Percentiles rank a stretch among this genome's conserved stretches.
These are phyloP conservation scores for Coemansia umbellata DNA, from an alignment of 192 early-diverging fungal species.

Conservation along the genomic window DNA sequence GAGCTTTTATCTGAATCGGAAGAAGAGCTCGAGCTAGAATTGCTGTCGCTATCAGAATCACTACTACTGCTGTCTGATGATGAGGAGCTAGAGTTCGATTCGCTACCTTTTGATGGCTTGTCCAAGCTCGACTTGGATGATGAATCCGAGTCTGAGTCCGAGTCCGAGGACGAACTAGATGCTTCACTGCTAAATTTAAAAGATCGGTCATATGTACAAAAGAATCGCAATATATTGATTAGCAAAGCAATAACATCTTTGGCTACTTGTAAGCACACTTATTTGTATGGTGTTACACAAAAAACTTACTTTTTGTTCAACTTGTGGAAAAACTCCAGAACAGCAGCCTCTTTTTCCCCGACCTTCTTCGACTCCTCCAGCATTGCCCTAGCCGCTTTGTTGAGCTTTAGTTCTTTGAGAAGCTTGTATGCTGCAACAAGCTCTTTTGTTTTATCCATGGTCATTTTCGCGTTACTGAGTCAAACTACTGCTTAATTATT, in stretches of 20 bases:
- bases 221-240: no score
- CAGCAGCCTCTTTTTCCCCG: constrained; percentile 2
- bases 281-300: background rate
- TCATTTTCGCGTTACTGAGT: constrained; percentile 9
- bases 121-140: no score
- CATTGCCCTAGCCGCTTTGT: constrained; percentile 22
- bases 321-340: constrained; percentile 7
- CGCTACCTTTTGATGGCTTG: background rate
- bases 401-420: constrained; percentile 19
- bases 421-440: constrained; percentile 17
- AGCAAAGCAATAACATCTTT: no score
- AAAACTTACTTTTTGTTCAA: constrained; percentile 9
- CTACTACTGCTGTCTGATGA: background rate
- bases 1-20: no score
- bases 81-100: constrained; percentile 1
- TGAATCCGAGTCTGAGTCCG: constrained; percentile 11
- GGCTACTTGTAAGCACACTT: no score
- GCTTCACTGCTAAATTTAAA: no score
- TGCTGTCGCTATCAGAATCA: background rate
- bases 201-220: no score
- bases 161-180: no score
- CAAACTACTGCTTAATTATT: no score
- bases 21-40: background rate
- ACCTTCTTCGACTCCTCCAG: constrained; percentile 12
- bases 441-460: constrained; percentile 10